phyloP scores from a whole-genome alignment of 1,284 basidiomycete species.

The Cutaneotrichosporon sp. region DNA sequence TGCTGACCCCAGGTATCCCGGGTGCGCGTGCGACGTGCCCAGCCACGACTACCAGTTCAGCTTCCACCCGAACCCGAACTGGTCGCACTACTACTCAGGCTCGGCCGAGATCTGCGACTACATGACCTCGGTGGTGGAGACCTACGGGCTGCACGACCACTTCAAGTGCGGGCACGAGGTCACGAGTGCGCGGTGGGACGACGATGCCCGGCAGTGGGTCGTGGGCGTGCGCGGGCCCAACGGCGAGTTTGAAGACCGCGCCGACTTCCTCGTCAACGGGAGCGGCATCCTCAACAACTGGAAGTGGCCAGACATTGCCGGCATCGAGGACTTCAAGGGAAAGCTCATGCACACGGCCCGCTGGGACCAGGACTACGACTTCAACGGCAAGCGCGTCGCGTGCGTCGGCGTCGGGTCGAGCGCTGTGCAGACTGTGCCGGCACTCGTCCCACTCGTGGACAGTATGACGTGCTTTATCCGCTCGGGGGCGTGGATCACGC shows the following conservation, averaged over 20 bases:
- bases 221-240: slow-evolving; percentile 21
- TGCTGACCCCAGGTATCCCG: slow-evolving; percentile 26
- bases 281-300: slow-evolving; percentile 31
- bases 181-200: slow-evolving; percentile 34
- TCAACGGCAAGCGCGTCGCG: slow-evolving; percentile 21
- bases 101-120: slow-evolving; percentile 37
- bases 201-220: slow-evolving; percentile 32
- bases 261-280: slow-evolving; percentile 42
- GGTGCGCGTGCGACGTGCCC: slow-evolving; percentile 38
- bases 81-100: slow-evolving; percentile 35
- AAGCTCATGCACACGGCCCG: slow-evolving; percentile 33
- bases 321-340: slow-evolving; percentile 33
- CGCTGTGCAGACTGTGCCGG: slow-evolving; percentile 33
- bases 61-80: slow-evolving; percentile 31
- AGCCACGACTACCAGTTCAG: slow-evolving; percentile 37
- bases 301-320: slow-evolving; percentile 29
- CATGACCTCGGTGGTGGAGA: slow-evolving; percentile 31
- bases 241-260: slow-evolving; percentile 26
- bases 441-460: slow-evolving; percentile 24
- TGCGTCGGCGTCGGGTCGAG: slow-evolving; percentile 26
- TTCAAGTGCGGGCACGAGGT: slow-evolving; percentile 38
- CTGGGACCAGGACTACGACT: slow-evolving; percentile 18
- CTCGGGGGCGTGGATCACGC: slow-evolving; percentile 25
- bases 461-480: slow-evolving; percentile 33
- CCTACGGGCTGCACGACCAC: slow-evolving; percentile 30